Conservation (phyloP, 805 yeast genomes). For the Yamadazyma laniorum region DNA sequence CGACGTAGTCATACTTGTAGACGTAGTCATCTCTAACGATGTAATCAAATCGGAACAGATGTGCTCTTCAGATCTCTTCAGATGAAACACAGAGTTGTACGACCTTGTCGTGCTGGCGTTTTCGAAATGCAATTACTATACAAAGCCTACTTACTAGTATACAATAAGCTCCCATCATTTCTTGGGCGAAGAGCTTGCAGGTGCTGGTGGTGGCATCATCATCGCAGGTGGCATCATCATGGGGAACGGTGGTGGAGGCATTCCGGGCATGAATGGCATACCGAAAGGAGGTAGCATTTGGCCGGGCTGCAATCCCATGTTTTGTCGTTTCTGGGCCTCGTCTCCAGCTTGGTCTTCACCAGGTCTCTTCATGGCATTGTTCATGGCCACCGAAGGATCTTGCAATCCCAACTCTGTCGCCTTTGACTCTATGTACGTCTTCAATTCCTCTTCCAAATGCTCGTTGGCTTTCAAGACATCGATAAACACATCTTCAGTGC, state of each 20-base stretch:
- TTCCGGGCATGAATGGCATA: conserved; percentile 13
- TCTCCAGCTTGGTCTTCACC: conserved; percentile 17
- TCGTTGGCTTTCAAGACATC: conserved; percentile 67
- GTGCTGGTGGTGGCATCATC: conserved; percentile 4
- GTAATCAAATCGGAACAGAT: too few relatives aligned
- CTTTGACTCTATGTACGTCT: conserved; percentile 45
- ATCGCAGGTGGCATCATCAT: conserved; percentile 16
- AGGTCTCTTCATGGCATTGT: conserved; percentile 19
- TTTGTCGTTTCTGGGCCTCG: conserved; percentile 27
- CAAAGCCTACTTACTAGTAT: too few relatives aligned
- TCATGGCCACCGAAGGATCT: conserved; percentile 22
- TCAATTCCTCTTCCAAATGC: conserved; percentile 55
- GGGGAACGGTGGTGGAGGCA: conserved; percentile 6
- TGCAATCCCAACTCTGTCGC: conserved; percentile 33
- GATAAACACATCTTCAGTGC: conserved; percentile 65
- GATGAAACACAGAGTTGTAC: too few relatives aligned
- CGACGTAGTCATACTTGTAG: too few relatives aligned
- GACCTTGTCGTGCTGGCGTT: too few relatives aligned
- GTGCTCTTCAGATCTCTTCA: too few relatives aligned
- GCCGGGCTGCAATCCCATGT: conserved; percentile 13
- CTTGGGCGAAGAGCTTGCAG: neutral
- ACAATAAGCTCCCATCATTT: too few relatives aligned
- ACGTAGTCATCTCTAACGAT: too few relatives aligned
- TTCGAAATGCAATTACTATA: too few relatives aligned
- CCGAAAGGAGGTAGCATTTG: conserved; percentile 18